Conservation (phyloP, 805 yeast genomes). For the Ogataea chonburiensis region DNA sequence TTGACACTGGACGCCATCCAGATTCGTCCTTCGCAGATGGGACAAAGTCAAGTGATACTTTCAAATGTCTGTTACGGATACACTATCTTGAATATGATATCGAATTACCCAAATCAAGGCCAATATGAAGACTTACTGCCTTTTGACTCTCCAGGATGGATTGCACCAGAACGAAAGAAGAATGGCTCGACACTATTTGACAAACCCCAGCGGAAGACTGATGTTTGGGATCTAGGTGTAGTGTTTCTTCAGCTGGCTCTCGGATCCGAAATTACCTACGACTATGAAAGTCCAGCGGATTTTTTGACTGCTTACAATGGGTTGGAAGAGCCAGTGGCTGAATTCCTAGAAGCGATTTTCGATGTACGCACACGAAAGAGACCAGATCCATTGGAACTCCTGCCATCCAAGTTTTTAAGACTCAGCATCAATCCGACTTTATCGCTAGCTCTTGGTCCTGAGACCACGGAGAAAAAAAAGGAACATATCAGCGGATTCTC, state of each 20-base stretch:
- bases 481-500: slow-evolving; percentile 15
- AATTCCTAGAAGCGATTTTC: slow-evolving; percentile 65
- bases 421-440: slow-evolving; percentile 52
- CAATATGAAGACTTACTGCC: slow-evolving; percentile 27
- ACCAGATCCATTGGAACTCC: slow-evolving; percentile 78
- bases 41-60: slow-evolving; percentile 57
- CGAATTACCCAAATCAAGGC: slow-evolving; percentile 32
- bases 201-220: slow-evolving; percentile 74
- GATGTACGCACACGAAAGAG: slow-evolving; percentile 65
- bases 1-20: slow-evolving; percentile 61
- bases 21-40: slow-evolving; percentile 51
- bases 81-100: slow-evolving; percentile 41
- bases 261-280: slow-evolving; percentile 56
- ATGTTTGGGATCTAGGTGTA: slow-evolving; percentile 91
- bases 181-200: slow-evolving; percentile 27
- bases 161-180: slow-evolving; percentile 69
- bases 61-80: slow-evolving; percentile 60
- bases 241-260: slow-evolving; percentile 63
- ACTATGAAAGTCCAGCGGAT: slow-evolving; percentile 60
- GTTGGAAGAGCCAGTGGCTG: slow-evolving; percentile 56
- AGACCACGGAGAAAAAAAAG: slow-evolving; percentile 1
- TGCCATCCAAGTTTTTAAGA: slow-evolving; percentile 80
- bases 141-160: slow-evolving; percentile 50
- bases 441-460: slow-evolving; percentile 13
- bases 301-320: slow-evolving; percentile 43